Conservation (phyloP, 371 early-diverging fungal genomes). For the Syncephalastrum racemosum region DNA sequence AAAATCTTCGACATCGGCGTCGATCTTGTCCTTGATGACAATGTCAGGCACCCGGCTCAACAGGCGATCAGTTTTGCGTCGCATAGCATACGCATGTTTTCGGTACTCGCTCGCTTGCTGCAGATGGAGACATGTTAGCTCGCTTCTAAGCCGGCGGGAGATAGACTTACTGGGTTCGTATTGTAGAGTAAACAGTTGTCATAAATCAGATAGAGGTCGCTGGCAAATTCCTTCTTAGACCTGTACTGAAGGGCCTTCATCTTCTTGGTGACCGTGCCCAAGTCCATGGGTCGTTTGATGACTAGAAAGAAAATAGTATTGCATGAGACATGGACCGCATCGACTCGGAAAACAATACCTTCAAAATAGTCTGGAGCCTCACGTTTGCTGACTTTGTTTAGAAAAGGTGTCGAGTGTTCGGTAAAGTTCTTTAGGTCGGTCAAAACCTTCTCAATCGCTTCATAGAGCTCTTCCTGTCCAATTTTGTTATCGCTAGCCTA, state of each 20-base stretch:
- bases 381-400: conserved; percentile 87
- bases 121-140: background rate
- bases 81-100: conserved; percentile 83
- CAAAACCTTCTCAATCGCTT: conserved; percentile 83
- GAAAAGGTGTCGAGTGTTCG: conserved; percentile 86
- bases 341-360: conserved; percentile 21
- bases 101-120: conserved; percentile 69
- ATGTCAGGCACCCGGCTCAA: conserved; percentile 85
- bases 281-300: conserved; percentile 93
- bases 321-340: too few relatives aligned
- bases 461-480: conserved; percentile 93
- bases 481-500: conserved; percentile 81
- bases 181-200: conserved; percentile 86
- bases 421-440: conserved; percentile 78
- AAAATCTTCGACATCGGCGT: conserved; percentile 54
- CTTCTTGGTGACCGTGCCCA: conserved; percentile 86
- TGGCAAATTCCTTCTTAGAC: conserved; percentile 76
- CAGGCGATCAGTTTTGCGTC: conserved; percentile 69
- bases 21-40: conserved; percentile 59
- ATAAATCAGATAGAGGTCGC: conserved; percentile 83
- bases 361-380: conserved; percentile 97
- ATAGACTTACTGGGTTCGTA: conserved; percentile 54
- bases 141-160: background rate
- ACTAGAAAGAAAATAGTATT: conserved; percentile 35
- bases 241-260: conserved; percentile 69